Conservation (phyloP, 2,329 filamentous ascomycete species). For the Fusarium vanettenii region DNA sequence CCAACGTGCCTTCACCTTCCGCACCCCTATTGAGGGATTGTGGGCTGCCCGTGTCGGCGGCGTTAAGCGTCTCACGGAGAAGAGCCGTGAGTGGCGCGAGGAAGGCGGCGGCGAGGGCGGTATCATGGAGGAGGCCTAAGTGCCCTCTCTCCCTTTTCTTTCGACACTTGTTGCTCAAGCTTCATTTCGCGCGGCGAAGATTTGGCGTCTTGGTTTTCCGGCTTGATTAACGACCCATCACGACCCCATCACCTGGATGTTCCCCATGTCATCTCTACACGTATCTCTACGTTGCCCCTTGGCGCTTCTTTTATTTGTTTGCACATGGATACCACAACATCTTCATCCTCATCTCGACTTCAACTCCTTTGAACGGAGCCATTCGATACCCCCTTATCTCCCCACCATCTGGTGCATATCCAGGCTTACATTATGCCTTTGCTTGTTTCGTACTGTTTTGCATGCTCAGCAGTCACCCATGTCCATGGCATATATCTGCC, state of each 20-base stretch:
- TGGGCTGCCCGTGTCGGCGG: slow-evolving; percentile 89
- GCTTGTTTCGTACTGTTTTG: slow-evolving; percentile 20
- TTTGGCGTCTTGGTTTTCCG: slow-evolving; percentile 34
- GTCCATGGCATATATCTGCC: background rate
- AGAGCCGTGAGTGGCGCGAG: slow-evolving; percentile 92
- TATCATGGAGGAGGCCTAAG: slow-evolving; percentile 69
- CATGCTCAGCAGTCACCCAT: slow-evolving; percentile 11
- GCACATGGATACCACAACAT: slow-evolving; percentile 32
- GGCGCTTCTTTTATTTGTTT: slow-evolving; percentile 34
- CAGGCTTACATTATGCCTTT: slow-evolving; percentile 10
- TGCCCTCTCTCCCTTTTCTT: slow-evolving; percentile 5
- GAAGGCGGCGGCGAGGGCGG: slow-evolving; percentile 79
- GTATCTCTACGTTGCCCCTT: slow-evolving; percentile 24
- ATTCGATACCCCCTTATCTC: slow-evolving; percentile 40
- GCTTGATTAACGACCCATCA: slow-evolving; percentile 42
- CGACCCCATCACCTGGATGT: slow-evolving; percentile 39
- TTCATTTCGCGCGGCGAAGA: slow-evolving; percentile 32
- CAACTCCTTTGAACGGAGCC: slow-evolving; percentile 21
- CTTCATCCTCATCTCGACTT: slow-evolving; percentile 9
- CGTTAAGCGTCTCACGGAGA: slow-evolving; percentile 83
- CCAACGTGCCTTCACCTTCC: slow-evolving; percentile 93
- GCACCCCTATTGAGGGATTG: slow-evolving; percentile 86
- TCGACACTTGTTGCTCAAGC: slow-evolving; percentile 20
- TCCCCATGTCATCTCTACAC: slow-evolving; percentile 33
- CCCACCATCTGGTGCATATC: slow-evolving; percentile 27